Evolutionary conservation across 176 grass and related monocot species (phyloP).

Genomic region (Chloris gayana): DNA sequence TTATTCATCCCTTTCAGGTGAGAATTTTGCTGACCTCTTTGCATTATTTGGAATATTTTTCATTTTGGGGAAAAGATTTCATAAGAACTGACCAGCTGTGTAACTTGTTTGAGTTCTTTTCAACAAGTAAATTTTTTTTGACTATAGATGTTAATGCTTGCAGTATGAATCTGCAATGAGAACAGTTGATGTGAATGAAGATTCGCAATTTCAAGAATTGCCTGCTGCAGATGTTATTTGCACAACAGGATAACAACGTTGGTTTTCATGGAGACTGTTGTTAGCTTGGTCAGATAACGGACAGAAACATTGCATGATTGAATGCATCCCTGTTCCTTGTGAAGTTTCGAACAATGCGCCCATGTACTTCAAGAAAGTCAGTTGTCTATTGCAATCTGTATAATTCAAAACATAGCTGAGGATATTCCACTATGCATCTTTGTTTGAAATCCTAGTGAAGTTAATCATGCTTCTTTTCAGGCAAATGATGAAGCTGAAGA

Average conservation of each 20-base stretch:
- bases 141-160: conserved; percentile 36
- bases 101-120: not conserved
- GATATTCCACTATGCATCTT: not conserved
- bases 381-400: too few relatives aligned
- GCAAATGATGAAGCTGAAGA: conserved; percentile 93
- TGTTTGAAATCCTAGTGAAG: not conserved
- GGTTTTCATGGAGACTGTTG: conserved; percentile 84
- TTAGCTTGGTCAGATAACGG: conserved; percentile 66
- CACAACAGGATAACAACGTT: conserved; percentile 74
- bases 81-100: too few relatives aligned
- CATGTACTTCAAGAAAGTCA: too few relatives aligned
- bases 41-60: not conserved
- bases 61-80: not conserved
- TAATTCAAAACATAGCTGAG: not conserved
- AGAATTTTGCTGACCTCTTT: conserved; percentile 29
- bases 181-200: conserved; percentile 86
- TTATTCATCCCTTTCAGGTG: conserved; percentile 93
- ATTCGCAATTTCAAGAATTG: conserved; percentile 99
- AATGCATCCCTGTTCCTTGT: too few relatives aligned
- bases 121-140: conserved; percentile 2
- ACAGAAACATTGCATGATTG: conserved; percentile 85
- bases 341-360: too few relatives aligned
- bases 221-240: conserved; percentile 82
- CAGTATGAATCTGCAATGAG: conserved; percentile 85
- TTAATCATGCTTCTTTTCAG: conserved; percentile 39